Base-by-base conservation (phyloP, 148 eudicot genomes). In the Nepenthes mirabilis region DNA sequence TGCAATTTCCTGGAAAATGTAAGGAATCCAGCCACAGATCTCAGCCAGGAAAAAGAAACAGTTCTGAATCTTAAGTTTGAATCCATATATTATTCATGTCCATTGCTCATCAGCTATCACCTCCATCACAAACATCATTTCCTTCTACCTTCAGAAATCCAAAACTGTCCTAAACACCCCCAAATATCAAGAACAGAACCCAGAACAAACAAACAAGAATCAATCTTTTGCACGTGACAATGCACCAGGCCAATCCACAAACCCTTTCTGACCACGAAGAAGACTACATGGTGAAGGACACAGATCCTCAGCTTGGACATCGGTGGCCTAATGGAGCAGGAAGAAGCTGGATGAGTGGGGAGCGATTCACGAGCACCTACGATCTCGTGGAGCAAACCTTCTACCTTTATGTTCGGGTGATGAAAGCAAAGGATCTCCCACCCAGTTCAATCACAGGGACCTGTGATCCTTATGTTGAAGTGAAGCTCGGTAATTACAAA, bases 391-490 rank as follows among this genome's bases (percentile, higher is more conserved):
- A 84, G 56, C 86, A 84, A 63, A 81, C 80, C 53, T 69, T 71
- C 56, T 84, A 79, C 60, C 84, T 84, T 11, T 84, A 76, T 64
- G 86, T 81, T 57, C 76, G 83, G 37, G 86, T 84, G 51, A 86
- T 84, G 52, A 84, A 79, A 71, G 78, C 80, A 10, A 77, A 69
- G 55, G 86, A 79, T 64, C 69, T 84, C 37, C 82, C 83, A 2
- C 58, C 75, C 0, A 75, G 70, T 43, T 62, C 72, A 11, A 62
- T 77, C 10, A 68, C 91, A 0, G 87, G 77, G 32, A 77, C 73
- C 55, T 79, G 82, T 65, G 93, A 86, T 55, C 93, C 93, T 8
- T 83, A 86, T 61, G 93, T 79, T 43, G 88, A 86, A 68, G 83
- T 86, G 40, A 83, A 77, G 72, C 74, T 85, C 35, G 91, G 91